Evolutionary conservation across 768 basidiomycete genomes (phyloP).

Genomic region (Lactifluus piperatus): DNA sequence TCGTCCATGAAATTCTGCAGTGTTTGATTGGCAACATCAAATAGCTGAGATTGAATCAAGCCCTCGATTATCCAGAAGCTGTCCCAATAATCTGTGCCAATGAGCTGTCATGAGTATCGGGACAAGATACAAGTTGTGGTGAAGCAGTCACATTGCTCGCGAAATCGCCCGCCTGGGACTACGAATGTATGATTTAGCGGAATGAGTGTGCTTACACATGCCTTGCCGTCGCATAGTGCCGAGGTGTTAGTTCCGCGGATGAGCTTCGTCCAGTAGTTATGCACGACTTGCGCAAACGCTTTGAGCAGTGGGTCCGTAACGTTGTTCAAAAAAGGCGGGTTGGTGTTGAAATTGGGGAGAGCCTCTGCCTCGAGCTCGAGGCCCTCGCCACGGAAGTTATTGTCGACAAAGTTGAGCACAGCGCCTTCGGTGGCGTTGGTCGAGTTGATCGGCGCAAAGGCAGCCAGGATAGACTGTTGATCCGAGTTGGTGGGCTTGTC

Average conservation of each 20-base stretch:
- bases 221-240: constrained; percentile 46
- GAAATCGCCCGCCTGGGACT: constrained; percentile 79
- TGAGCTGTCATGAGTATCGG: neutral
- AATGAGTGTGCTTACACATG: constrained; percentile 79
- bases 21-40: constrained; percentile 61
- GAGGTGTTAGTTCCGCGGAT: constrained; percentile 67
- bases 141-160: constrained; percentile 64
- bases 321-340: constrained; percentile 61
- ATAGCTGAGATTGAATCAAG: constrained; percentile 72
- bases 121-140: neutral
- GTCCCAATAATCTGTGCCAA: constrained; percentile 43
- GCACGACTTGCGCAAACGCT: constrained; percentile 71
- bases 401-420: constrained; percentile 60
- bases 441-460: constrained; percentile 44
- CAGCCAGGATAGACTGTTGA: constrained; percentile 55
- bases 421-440: constrained; percentile 48
- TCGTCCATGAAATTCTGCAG: constrained; percentile 96
- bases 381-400: constrained; percentile 78
- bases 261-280: constrained; percentile 78
- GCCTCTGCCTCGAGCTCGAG: constrained; percentile 61
- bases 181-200: constrained; percentile 90
- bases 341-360: constrained; percentile 51
- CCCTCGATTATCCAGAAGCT: constrained; percentile 88
- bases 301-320: constrained; percentile 60
- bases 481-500: constrained; percentile 78